A percentile compares a stretch with the other conserved stretches of the same genome.
Evolutionary conservation across 164 flowering plant genomes (phyloP).

Genomic region (Dillenia suffruticosa): DNA sequence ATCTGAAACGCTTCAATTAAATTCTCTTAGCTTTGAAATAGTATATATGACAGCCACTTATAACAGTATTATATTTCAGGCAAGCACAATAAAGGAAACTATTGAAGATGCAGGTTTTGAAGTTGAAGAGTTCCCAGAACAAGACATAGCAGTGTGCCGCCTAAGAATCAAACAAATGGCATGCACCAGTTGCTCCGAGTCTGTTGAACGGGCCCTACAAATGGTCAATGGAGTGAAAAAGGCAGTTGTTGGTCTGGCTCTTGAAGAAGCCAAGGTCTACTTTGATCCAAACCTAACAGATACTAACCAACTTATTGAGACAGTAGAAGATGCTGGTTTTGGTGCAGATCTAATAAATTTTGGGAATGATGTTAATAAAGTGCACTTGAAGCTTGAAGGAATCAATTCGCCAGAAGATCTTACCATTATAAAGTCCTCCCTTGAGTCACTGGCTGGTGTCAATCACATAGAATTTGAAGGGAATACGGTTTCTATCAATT

Average conservation of each 20-base stretch:
- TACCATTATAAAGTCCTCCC: slow-evolving; percentile 30
- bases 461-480: slow-evolving; percentile 68
- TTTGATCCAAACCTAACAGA: slow-evolving; percentile 65
- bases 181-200: slow-evolving; percentile 93
- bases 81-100: slow-evolving; percentile 53
- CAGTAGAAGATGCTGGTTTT: slow-evolving; percentile 86
- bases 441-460: slow-evolving; percentile 64
- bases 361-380: slow-evolving; percentile 67
- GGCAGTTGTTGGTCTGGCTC: slow-evolving; percentile 82
- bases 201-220: slow-evolving; percentile 62
- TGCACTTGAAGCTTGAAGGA: slow-evolving; percentile 66
- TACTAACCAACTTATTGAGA: slow-evolving; percentile 45
- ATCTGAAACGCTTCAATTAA: too few relatives aligned
- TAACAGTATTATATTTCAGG: slow-evolving; percentile 31
- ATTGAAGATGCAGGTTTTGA: slow-evolving; percentile 67
- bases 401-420: slow-evolving; percentile 43
- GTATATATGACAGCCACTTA: not conserved
- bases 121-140: slow-evolving; percentile 63
- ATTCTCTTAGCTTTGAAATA: not conserved
- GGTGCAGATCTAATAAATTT: slow-evolving; percentile 75
- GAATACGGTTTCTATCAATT: slow-evolving; percentile 45
- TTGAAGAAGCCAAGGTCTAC: slow-evolving; percentile 88
- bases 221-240: slow-evolving; percentile 77
- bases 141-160: slow-evolving; percentile 76
- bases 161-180: slow-evolving; percentile 85